Conservation (phyloP, 352 stramenopile species). For the Globisporangium sylvaticum region DNA sequence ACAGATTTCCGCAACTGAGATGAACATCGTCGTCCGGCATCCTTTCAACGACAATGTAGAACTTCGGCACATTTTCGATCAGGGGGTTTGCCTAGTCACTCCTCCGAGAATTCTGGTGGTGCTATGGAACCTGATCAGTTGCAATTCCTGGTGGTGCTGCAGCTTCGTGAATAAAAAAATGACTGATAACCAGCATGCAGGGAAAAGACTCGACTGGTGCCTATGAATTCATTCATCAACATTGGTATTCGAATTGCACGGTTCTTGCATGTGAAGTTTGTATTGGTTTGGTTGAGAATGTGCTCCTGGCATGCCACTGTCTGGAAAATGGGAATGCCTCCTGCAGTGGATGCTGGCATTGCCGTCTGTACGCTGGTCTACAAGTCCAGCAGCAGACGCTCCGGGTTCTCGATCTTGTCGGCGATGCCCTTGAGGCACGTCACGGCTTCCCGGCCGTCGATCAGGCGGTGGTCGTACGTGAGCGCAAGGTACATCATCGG, state of each 20-base stretch:
- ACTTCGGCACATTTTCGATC: no score
- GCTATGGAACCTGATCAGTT: no score
- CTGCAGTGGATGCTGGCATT: not conserved
- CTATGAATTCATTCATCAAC: not conserved
- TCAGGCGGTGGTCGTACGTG: conserved; percentile 99
- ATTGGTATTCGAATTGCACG: not conserved
- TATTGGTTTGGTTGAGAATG: not conserved
- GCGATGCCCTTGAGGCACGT: conserved; percentile 98
- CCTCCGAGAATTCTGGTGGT: no score
- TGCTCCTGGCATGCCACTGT: not conserved
- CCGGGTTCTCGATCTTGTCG: conserved; percentile 97
- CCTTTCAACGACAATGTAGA: no score
- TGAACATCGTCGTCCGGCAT: no score
- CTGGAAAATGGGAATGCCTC: not conserved
- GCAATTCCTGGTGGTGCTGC: no score
- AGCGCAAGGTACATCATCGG: conserved; percentile 99
- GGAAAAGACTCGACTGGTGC: no score
- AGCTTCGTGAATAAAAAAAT: no score
- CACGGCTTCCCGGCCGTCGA: conserved; percentile 97
- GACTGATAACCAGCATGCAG: no score
- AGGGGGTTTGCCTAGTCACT: no score
- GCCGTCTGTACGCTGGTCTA: conserved; percentile 32
- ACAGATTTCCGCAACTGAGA: no score
- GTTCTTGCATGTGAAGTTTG: not conserved
- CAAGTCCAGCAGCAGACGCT: conserved; percentile 94